Evolutionary conservation across 179 eudicot genomes (phyloP).

Genomic region (Beta macrorhiza): DNA sequence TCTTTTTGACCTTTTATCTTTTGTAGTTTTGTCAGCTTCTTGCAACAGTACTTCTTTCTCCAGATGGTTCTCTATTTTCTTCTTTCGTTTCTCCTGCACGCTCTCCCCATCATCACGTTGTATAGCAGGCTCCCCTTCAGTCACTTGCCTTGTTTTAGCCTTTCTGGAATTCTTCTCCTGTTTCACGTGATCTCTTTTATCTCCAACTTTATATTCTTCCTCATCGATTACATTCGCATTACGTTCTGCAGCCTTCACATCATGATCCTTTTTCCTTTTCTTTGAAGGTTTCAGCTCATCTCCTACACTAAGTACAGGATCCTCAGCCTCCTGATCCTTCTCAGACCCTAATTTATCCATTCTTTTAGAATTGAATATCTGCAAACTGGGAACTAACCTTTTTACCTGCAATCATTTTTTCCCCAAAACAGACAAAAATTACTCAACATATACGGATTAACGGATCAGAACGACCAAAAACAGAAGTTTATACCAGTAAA

Average conservation of each 20-base stretch:
- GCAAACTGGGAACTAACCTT: conserved; percentile 63
- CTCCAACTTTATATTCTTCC: background rate
- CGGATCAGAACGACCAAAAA: background rate
- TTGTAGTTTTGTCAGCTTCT: conserved; percentile 7
- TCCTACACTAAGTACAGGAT: conserved; percentile 22
- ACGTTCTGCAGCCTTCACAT: conserved; percentile 7
- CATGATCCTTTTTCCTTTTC: conserved; percentile 17
- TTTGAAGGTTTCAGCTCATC: conserved; percentile 20
- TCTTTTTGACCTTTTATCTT: conserved; percentile 39
- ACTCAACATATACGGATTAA: background rate
- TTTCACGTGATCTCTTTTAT: conserved; percentile 18
- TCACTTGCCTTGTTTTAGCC: background rate
- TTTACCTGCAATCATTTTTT: conserved; percentile 53
- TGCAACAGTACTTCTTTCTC: conserved; percentile 29
- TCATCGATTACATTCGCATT: background rate
- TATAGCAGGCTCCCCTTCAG: conserved; percentile 18
- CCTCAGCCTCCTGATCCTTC: conserved; percentile 30
- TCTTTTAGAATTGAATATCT: conserved; percentile 65
- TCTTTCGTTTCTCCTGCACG: conserved; percentile 31
- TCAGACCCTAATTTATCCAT: conserved; percentile 44
- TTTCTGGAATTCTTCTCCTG: conserved; percentile 15
- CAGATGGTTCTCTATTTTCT: conserved; percentile 26
- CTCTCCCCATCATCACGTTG: conserved; percentile 25
- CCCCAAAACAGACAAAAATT: conserved; percentile 8
- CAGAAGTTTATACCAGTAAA: background rate